phyloP scores from a whole-genome alignment of 495 filamentous ascomycete genomes.

The Cercophora samala region DNA sequence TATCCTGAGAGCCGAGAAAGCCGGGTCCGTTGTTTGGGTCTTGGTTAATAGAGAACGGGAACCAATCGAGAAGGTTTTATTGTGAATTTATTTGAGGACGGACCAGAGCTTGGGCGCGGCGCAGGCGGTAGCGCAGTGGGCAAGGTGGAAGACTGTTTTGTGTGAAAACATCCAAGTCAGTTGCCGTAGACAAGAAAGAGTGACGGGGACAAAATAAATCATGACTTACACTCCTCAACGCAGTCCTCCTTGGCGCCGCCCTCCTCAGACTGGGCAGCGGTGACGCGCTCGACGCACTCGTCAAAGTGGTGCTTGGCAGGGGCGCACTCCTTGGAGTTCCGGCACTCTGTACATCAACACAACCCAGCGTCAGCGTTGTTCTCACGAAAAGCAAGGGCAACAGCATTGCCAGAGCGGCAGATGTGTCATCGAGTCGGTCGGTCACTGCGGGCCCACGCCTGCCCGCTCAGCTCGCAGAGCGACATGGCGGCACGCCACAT shows the following conservation, averaged over 20 bases:
- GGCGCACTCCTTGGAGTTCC: constrained; percentile 75
- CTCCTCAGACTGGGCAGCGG: constrained; percentile 57
- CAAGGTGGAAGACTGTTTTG: constrained; percentile 87
- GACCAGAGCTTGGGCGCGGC: constrained; percentile 95
- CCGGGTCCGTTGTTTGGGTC: background rate
- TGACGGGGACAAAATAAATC: constrained; percentile 1
- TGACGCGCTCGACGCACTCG: constrained; percentile 94
- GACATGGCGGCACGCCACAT: constrained; percentile 4
- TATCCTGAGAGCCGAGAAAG: background rate
- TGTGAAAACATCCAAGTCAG: constrained; percentile 5
- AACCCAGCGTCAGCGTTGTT: constrained; percentile 28
- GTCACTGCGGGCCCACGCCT: constrained; percentile 6
- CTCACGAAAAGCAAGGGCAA: background rate
- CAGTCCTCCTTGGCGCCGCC: constrained; percentile 80
- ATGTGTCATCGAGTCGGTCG: constrained; percentile 8
- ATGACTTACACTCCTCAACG: constrained; percentile 92
- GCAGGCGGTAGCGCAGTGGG: constrained; percentile 86
- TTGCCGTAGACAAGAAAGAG: background rate
- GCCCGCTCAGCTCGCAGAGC: constrained; percentile 1
- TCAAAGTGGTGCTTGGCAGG: constrained; percentile 96
- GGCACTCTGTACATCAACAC: constrained; percentile 65
- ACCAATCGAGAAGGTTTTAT: background rate
- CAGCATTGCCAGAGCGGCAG: background rate
- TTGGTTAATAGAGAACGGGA: background rate
- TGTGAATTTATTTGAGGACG: constrained; percentile 69